Evolutionary conservation across 305 asterid species (phyloP), one percentile per base, ranked within the genome.

Genomic region (Plantago coronopus): DNA sequence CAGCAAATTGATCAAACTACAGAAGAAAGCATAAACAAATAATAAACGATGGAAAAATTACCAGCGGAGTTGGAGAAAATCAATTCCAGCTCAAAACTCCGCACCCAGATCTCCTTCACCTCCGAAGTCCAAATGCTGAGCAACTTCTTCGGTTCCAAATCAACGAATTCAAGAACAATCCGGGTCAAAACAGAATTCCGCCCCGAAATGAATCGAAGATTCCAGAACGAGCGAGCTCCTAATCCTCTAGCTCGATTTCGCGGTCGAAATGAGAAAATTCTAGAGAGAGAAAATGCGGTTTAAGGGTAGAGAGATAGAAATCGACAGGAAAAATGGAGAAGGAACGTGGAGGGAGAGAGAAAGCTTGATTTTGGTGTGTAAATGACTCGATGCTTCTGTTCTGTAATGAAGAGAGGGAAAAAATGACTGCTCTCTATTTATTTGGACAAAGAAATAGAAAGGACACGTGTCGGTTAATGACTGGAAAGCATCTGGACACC

Each of bases 351-450:
- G 13, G 12, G 42, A 37, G 43, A 38, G 43, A 38, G 43, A 38
- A 10, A 38, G 43, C 43, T 38, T 11, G 43, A 10, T 38, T 38
- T 38, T 11, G 10, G 43, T 38, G 4, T 27, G 34, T 8, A 5
- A 1, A 27, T 27, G 34, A 27, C 34, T 50, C 14, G 13, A 50
- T 13, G 16, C n/a, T 50, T 4, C 5, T 6, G 19, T 23, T 11
- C 2, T 10, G 25, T 12, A n/a, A n/a, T n/a, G n/a, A n/a, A n/a
- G 64, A 68, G 72, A 63, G 68, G 60, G 67, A 65, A 60, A 59
- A 64, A 14, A 67, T 25, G 40, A 27, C 51, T 48, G 47, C 64
- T 56, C 7, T 1, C 21, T 25, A 51, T 37, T 38, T 23, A 40
- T 37, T 18, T 3, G 3, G 5, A 5, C 40, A 0, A 34, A 6